phyloP scores from a whole-genome alignment of 2,329 filamentous ascomycete genomes.

The Pseudogymnoascus sp. region DNA sequence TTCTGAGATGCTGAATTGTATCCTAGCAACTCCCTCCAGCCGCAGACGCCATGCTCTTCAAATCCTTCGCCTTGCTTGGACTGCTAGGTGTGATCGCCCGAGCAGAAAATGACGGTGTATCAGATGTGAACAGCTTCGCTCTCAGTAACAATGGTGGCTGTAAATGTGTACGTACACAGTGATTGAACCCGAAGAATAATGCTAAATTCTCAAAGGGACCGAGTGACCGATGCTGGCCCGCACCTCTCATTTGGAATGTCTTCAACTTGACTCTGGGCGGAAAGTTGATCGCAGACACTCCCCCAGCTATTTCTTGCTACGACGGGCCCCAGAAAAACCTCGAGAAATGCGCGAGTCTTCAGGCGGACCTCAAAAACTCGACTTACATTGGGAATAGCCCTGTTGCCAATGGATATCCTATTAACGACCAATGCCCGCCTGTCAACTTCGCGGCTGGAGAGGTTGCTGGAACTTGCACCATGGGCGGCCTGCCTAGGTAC shows the following conservation, averaged over 20 bases:
- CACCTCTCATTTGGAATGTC: conserved; percentile 21
- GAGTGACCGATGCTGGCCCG: conserved; percentile 28
- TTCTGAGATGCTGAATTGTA: not conserved
- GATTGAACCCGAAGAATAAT: not conserved
- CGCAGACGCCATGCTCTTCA: not conserved
- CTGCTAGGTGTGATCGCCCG: not conserved
- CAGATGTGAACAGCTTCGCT: not conserved
- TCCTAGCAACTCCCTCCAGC: not conserved
- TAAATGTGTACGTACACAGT: not conserved
- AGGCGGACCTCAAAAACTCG: conserved; percentile 24
- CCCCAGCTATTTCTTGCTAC: conserved; percentile 30
- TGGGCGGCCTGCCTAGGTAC: conserved; percentile 30
- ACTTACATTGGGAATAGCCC: conserved; percentile 32
- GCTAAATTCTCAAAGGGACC: not conserved
- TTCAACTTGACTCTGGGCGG: conserved; percentile 29
- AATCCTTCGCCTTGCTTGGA: not conserved
- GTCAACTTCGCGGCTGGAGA: conserved; percentile 20
- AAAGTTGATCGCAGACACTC: conserved; percentile 26
- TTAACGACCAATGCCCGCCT: conserved; percentile 38
- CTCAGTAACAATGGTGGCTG: not conserved
- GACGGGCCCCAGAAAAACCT: conserved; percentile 24
- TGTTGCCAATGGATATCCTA: conserved; percentile 33
- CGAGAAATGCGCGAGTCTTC: conserved; percentile 26
- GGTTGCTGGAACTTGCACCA: conserved; percentile 27
- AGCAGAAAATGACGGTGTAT: not conserved